Evolutionary conservation across 371 early-diverging fungal genomes (phyloP), one percentile per base, ranked within the genome.

Genomic region (Lichtheimia corymbifera): DNA sequence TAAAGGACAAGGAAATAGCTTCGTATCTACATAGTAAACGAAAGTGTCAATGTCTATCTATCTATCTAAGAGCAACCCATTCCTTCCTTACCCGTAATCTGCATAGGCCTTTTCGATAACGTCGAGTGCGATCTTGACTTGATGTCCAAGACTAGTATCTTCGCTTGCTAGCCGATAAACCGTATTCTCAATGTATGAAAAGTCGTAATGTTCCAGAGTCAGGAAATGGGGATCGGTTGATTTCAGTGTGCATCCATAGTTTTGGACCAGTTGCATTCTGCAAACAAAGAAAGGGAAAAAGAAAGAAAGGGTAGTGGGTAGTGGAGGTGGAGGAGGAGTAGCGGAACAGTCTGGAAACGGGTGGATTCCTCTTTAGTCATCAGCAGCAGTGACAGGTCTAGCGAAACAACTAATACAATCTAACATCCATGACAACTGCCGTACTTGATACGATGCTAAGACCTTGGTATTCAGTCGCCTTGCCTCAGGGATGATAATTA

Each of bases 1-100:
- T 98, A 69, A 96, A 98, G 58, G 92, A 91, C 28, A 98, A 68
- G 2, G 92, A 82, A 6, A 91, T 61, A 1, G 80, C 82, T 5
- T 84, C 71, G 15, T 72, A 63, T 20, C 87, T 88, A 35, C 7
- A 47, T 2, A 4, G 14, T 4, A n/a, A 17, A 20, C n/a, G 35
- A 15, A 35, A 0, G 49, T 45, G 30, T 18, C 24, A 7, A 41
- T 50, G 2, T 25, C 28, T 15, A 22, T 25, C 28, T 15, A 50
- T 15, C 42, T 12, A 30, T 22, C 1, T 1, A 22, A 22, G 22
- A 22, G 28, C 28, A 28, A 28, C 28, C 28, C 28, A 5, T 28
- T 28, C 28, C 4, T 28, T 4, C 28, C 73, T 55, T 86, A 91
- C 91, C 90, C 89, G 59, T 88, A 91, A 50, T 66, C 65, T 42